phyloP scores from a whole-genome alignment of 257 asterid species.

The Gynochthodes officinalis region DNA sequence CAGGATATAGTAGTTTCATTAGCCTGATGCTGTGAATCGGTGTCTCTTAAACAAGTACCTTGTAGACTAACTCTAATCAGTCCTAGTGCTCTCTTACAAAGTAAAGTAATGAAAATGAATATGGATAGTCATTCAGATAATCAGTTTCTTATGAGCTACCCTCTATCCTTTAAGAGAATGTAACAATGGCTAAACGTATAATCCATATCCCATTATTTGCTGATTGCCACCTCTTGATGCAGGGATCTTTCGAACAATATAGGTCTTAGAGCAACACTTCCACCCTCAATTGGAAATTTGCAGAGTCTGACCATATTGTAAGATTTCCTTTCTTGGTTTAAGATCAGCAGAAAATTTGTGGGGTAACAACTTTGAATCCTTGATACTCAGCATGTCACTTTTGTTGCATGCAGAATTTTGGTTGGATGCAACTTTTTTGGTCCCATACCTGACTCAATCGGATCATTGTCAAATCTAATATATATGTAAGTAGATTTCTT shows the following conservation, averaged over 20 bases:
- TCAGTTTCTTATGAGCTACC: neutral
- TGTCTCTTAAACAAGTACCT: no score
- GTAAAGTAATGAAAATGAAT: neutral
- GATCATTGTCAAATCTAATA: constrained; percentile 68
- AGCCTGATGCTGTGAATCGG: neutral
- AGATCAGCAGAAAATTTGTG: constrained; percentile 7
- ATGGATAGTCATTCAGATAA: neutral
- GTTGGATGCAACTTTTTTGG: constrained; percentile 85
- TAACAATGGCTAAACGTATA: neutral
- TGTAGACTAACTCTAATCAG: no score
- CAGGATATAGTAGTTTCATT: neutral
- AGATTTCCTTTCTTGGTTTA: constrained; percentile 19
- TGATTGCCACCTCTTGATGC: constrained; percentile 20
- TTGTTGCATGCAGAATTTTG: constrained; percentile 55
- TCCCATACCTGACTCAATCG: constrained; percentile 75
- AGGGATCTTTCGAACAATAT: constrained; percentile 93
- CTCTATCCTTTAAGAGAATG: neutral
- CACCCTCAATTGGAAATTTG: constrained; percentile 67
- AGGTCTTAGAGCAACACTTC: constrained; percentile 68
- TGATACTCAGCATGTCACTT: neutral
- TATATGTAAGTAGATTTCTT: constrained; percentile 49
- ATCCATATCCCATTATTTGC: neutral
- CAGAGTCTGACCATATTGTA: constrained; percentile 69
- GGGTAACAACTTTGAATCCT: constrained; percentile 8
- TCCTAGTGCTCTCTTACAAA: neutral